Evolutionary conservation across 176 grass and related monocot species (phyloP).

Genomic region (Otatea glauca): DNA sequence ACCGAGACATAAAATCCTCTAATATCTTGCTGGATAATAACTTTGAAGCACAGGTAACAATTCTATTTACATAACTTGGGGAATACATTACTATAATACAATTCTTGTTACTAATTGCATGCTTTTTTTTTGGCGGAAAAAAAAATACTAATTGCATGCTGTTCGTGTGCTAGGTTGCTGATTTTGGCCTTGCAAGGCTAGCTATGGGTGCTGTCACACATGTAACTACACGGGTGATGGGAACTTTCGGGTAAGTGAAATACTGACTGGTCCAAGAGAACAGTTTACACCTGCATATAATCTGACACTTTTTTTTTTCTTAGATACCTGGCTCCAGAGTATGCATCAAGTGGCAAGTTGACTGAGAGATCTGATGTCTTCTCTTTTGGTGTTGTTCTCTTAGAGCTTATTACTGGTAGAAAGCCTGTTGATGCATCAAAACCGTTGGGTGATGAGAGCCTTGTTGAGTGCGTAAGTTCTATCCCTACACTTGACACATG

Average conservation of each 20-base stretch:
- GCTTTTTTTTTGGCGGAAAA: background rate
- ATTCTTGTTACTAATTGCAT: conserved; percentile 8
- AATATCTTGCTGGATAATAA: conserved; percentile 92
- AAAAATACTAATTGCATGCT: background rate
- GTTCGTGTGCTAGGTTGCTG: conserved; percentile 64
- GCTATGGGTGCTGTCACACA: conserved; percentile 83
- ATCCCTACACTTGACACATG: background rate
- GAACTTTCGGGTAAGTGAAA: conserved; percentile 88
- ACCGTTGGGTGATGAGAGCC: conserved; percentile 87
- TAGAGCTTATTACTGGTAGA: conserved; percentile 89
- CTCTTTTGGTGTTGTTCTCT: conserved; percentile 92
- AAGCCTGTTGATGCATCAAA: conserved; percentile 91
- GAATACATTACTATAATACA: background rate
- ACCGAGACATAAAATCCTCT: conserved; percentile 97
- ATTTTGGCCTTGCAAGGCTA: conserved; percentile 96
- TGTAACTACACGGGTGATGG: conserved; percentile 98
- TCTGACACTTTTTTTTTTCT: conserved; percentile 6
- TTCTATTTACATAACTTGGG: conserved; percentile 5
- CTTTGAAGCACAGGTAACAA: conserved; percentile 87
- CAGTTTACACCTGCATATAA: background rate
- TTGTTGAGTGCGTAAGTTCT: conserved; percentile 91
- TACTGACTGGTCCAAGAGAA: background rate
- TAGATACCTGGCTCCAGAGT: conserved; percentile 96
- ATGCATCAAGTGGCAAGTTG: conserved; percentile 90
- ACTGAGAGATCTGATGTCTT: conserved; percentile 98